Base-by-base conservation (phyloP, 2,329 filamentous ascomycete genomes). In the Fusarium odoratissimum region DNA sequence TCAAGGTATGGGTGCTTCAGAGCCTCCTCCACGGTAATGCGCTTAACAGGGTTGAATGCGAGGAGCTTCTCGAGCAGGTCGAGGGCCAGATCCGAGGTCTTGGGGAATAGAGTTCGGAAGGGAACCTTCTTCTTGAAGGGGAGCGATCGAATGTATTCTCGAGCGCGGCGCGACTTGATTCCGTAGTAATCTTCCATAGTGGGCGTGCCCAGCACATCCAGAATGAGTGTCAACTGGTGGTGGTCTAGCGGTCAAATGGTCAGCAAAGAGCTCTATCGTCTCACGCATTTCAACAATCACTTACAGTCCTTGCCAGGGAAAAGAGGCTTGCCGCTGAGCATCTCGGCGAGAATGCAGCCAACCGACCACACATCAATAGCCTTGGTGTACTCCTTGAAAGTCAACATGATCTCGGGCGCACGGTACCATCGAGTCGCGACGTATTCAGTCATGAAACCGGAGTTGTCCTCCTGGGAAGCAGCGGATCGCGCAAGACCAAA, bases 371-470 rank as follows among this genome's bases (percentile, higher is more conserved):
- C 95, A 80, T 99, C 96, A 80, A 99, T 99, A 46, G 96, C 96
- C 85, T 98, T 99, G 78, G 96, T 99, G 86, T 99, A 99, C 85
- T 99, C 96, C 86, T 99, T 98, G 88, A 98, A 99, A 17, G 96
- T 99, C 86, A 99, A 92, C 96, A 99, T 99, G 83, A 99, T 99
- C 83, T 99, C 96, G 7, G 96, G 96, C 10, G 96, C 96, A 83
- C 96, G 95, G 85, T 99, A 99, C 96, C 96, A 99, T 79, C 96
- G 92, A 51, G 96, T 99, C 57, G 96, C 96, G 64, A 99, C 96
- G 82, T 99, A 99, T 97, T 99, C 96, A 21, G 96, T 99, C 96
- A 99, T 99, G 90, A 99, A 99, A 28, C 96, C 96, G n/a, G 95
- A 98, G 85, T 99, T 99, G 83, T 99, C 96, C 80, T 99, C 96